Evolutionary conservation across 352 stramenopile genomes (phyloP).

Genomic region (Nothophytophthora sp.): DNA sequence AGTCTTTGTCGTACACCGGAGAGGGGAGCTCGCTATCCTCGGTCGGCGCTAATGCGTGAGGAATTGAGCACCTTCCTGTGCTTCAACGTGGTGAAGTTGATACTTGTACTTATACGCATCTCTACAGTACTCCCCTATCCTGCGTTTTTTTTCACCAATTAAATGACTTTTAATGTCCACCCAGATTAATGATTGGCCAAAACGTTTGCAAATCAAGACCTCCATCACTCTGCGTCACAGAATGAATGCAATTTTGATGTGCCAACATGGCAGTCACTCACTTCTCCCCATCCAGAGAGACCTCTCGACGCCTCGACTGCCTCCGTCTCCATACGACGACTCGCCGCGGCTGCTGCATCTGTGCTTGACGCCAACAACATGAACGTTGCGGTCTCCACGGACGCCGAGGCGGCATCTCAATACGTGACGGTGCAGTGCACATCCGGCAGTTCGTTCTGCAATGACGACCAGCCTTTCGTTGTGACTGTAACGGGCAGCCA

Average conservation of each 20-base stretch:
- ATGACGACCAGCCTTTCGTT: conserved; percentile 9
- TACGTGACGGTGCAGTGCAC: conserved; percentile 21
- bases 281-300: no score
- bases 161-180: no score
- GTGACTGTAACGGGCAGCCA: conserved; percentile 24
- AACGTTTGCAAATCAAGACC: no score
- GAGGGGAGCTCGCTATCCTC: no score
- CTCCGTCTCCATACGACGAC: conserved; percentile 7
- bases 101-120: no score
- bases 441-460: conserved; percentile 2
- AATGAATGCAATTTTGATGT: background rate
- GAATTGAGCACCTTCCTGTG: no score
- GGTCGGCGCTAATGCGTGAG: no score
- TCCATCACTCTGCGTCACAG: background rate
- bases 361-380: conserved; percentile 10
- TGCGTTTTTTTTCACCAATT: no score
- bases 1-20: no score
- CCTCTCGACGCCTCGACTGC: conserved; percentile 3
- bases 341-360: conserved; percentile 8
- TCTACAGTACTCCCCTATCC: no score
- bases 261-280: background rate
- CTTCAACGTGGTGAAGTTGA: no score
- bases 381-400: conserved; percentile 1
- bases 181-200: no score
- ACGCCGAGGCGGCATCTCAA: conserved; percentile 11